Percentiles rank a stretch among this genome's conserved stretches.
phyloP scores from a whole-genome alignment of 345 rosid species.

The Bretschneidera sinensis region DNA sequence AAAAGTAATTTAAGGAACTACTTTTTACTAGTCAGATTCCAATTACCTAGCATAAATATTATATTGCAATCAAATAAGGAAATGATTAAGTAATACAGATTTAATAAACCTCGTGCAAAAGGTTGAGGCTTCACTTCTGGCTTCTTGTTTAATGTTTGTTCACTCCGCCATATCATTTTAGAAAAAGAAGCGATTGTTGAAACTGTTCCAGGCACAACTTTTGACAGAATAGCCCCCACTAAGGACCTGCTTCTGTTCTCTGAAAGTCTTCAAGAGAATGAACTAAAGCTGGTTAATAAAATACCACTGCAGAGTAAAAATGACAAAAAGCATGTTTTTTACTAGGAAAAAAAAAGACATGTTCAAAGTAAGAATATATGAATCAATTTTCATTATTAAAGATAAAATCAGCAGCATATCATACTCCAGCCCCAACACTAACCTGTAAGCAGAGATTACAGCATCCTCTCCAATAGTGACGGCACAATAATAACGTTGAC shows the following conservation, averaged over 20 bases:
- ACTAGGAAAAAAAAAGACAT: too few relatives aligned
- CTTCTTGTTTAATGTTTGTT: slow-evolving; percentile 43
- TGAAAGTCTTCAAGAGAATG: slow-evolving; percentile 59
- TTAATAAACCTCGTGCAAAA: slow-evolving; percentile 85
- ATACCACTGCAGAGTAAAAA: slow-evolving; percentile 1
- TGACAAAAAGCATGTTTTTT: too few relatives aligned
- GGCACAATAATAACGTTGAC: slow-evolving; percentile 87
- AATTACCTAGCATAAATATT: too few relatives aligned
- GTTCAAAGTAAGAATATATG: too few relatives aligned
- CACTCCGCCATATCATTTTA: slow-evolving; percentile 88
- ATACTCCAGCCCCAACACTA: slow-evolving; percentile 16
- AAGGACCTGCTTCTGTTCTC: slow-evolving; percentile 84
- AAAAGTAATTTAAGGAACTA: too few relatives aligned
- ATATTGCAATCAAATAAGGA: too few relatives aligned
- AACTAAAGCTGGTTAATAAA: slow-evolving; percentile 11
- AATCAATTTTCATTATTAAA: neutral
- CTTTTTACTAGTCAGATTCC: too few relatives aligned
- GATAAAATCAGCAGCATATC: neutral
- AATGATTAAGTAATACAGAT: too few relatives aligned
- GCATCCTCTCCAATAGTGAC: slow-evolving; percentile 92
- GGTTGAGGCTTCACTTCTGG: slow-evolving; percentile 72
- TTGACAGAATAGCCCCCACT: slow-evolving; percentile 88
- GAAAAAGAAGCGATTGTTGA: slow-evolving; percentile 90
- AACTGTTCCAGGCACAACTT: slow-evolving; percentile 87
- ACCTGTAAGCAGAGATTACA: slow-evolving; percentile 96